Base-by-base conservation (phyloP, 257 asterid genomes). In the Penstemon davidsonii region DNA sequence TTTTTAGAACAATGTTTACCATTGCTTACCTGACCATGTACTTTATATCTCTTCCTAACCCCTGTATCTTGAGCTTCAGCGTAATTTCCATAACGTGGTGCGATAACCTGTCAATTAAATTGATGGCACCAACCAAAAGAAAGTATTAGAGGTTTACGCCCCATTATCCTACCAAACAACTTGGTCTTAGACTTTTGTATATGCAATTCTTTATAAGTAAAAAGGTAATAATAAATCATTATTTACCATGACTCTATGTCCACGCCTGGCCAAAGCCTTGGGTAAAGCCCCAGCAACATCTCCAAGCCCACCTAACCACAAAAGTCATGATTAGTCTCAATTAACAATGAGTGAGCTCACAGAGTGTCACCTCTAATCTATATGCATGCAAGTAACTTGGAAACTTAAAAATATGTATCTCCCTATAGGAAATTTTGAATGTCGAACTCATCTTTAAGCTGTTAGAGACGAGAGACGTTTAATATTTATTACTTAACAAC, bases 231-330 rank as follows among this genome's bases (percentile, higher is more conserved):
- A 25, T 25, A 55, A 71, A 46, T 62, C 13, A 53, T 60, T 64
- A 45, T 45, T 83, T 82, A 94, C 99, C 99, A 94, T 94, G 83
- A 94, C 97, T 76, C 99, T 87, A 77, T 94, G 99, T 57, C 99
- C 99, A 70, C 99, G 96, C 75, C 92, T 85, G 67, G 99, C 96
- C 85, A 94, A 94, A 74, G 97, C 99, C 84, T 94, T 94, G 11
- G 99, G 99, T 77, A 94, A 80, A 62, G 99, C 97, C 68, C 99
- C 99, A 68, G 96, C 96, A 83, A 94, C 99, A 88, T 94, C 99
- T 63, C 97, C 99, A 73, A 94, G 97, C 76, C 99, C 99, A 79
- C 99, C 99, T 94, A 74, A 66, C 66, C 60, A 74, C 60, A 57
- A 53, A 5, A 37, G 55, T 43, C 69, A 57, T 42, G 60, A 8